phyloP scores from a whole-genome alignment of 108 stramenopile genomes.

The Aurantiochytrium sp. region DNA sequence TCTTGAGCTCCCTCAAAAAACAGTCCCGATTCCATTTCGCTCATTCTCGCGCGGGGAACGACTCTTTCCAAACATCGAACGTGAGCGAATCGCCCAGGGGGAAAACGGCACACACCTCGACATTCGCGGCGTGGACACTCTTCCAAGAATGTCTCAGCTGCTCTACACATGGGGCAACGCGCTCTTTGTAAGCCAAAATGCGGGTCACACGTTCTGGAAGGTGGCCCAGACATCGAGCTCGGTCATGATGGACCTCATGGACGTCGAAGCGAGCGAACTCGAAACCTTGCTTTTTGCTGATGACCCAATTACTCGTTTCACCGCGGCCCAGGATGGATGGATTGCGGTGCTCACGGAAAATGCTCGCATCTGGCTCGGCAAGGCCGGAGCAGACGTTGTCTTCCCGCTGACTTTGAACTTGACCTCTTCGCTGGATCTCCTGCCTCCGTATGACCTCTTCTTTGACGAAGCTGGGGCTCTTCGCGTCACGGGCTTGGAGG shows the following conservation, averaged over 20 bases:
- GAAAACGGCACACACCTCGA: background rate
- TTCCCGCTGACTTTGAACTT: background rate
- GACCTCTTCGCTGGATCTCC: background rate
- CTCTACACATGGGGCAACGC: background rate
- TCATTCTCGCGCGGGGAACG: background rate
- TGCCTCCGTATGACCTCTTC: background rate
- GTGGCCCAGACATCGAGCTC: background rate
- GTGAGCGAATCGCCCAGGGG: background rate
- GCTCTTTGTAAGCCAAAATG: background rate
- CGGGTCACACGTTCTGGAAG: conserved; percentile 2
- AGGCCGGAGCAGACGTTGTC: background rate
- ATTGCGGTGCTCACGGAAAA: background rate
- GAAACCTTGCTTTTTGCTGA: background rate
- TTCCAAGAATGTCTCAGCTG: background rate
- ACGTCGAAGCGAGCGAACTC: background rate
- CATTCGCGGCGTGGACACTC: background rate
- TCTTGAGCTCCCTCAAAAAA: background rate
- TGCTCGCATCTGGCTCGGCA: background rate
- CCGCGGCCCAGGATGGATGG: background rate
- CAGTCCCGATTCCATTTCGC: background rate
- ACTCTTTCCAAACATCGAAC: background rate
- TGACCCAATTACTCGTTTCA: background rate
- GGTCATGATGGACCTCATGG: background rate
- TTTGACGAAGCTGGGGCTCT: background rate
- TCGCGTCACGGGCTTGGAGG: background rate